Evolutionary conservation across 441 rosid genomes (phyloP).

Genomic region (Manihot esculenta): DNA sequence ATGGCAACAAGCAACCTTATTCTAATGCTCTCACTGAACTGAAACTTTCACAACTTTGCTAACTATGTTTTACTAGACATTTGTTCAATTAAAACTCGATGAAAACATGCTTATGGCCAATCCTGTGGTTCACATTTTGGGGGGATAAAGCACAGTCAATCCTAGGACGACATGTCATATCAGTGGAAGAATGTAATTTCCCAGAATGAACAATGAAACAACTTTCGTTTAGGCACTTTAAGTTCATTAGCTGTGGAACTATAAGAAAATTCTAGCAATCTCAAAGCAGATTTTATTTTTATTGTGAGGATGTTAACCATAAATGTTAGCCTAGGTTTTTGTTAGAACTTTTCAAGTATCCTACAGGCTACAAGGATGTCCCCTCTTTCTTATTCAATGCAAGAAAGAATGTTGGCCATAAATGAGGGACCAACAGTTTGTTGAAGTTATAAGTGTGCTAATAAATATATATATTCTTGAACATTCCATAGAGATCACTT

Average conservation of each 20-base stretch:
- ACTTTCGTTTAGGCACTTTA: conserved; percentile 5
- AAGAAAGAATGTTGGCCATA: background rate
- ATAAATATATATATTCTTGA: background rate
- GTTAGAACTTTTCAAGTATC: background rate
- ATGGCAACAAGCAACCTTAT: background rate
- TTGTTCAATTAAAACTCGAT: background rate
- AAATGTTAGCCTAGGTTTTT: conserved; percentile 1
- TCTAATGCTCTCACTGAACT: background rate
- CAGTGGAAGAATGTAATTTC: background rate
- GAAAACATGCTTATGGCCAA: background rate
- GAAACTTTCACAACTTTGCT: background rate
- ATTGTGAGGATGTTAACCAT: background rate
- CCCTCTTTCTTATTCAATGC: background rate
- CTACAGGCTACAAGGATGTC: background rate
- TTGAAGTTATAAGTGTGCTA: conserved; percentile 13
- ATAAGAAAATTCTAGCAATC: background rate
- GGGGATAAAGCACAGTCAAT: background rate
- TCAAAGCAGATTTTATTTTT: conserved; percentile 8
- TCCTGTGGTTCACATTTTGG: conserved; percentile 3
- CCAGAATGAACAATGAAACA: background rate
- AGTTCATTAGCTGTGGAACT: background rate
- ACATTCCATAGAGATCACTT: conserved; percentile 1
- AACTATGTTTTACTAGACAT: background rate
- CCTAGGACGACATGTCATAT: conserved; percentile 6
- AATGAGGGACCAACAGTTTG: conserved; percentile 2